phyloP scores from a whole-genome alignment of 345 rosid species.

The Brassica rapa region DNA sequence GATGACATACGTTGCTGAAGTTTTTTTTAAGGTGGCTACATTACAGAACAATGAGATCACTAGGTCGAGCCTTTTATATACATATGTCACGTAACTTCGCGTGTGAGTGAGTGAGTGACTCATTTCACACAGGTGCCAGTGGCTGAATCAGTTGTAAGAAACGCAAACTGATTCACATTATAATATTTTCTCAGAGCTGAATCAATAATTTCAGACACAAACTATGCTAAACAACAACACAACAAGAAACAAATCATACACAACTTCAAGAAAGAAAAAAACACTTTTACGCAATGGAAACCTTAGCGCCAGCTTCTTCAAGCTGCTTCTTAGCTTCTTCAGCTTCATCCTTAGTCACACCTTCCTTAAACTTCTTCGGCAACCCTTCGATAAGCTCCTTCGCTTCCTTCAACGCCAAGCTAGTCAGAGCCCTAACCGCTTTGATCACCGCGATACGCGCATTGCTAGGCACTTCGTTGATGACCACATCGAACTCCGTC shows the following conservation, averaged over 20 bases:
- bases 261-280: not conserved
- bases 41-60: too few relatives aligned
- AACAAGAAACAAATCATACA: not conserved
- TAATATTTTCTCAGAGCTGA: constrained; percentile 14
- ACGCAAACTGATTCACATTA: constrained; percentile 16
- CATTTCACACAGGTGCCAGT: not conserved
- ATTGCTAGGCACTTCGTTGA: constrained; percentile 66
- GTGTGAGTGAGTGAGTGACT: not conserved
- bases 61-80: too few relatives aligned
- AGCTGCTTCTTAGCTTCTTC: constrained; percentile 81
- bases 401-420: constrained; percentile 77
- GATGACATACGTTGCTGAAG: not conserved
- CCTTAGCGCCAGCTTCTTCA: constrained; percentile 83
- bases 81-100: too few relatives aligned
- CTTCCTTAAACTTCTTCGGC: constrained; percentile 86
- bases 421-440: constrained; percentile 67
- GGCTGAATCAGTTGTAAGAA: not conserved
- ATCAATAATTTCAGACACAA: constrained; percentile 4
- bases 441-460: constrained; percentile 76
- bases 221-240: constrained; percentile 11
- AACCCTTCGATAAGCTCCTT: constrained; percentile 79
- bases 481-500: constrained; percentile 77
- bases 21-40: too few relatives aligned
- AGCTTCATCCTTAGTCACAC: constrained; percentile 71
- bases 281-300: constrained; percentile 50